These are phyloP conservation scores for Psophocarpus tetragonolobus DNA, from an alignment of 306 rosid genomes.

Conservation along the genomic window DNA sequence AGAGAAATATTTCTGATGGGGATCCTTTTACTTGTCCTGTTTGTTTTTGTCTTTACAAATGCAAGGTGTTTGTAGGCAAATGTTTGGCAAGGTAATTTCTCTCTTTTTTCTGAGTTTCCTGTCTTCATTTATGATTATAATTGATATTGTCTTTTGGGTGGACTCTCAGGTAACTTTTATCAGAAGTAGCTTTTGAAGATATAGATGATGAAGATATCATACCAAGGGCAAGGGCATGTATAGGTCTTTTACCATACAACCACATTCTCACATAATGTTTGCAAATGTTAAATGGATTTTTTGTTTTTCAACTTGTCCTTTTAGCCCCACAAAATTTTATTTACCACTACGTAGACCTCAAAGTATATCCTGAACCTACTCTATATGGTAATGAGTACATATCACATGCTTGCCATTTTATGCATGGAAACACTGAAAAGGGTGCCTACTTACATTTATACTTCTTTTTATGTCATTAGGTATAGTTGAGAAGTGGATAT, in stretches of 20 bases:
- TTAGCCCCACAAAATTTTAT: no score
- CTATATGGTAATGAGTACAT: background rate
- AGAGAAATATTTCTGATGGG: background rate
- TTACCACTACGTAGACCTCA: background rate
- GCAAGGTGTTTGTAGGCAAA: background rate
- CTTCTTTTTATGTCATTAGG: background rate
- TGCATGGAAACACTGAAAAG: background rate
- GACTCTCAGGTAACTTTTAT: background rate
- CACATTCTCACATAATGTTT: background rate
- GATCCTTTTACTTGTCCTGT: background rate
- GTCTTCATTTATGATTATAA: background rate
- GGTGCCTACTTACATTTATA: background rate
- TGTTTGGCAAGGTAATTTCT: background rate
- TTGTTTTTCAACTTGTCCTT: no score
- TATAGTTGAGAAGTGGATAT: background rate
- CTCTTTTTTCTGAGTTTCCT: background rate
- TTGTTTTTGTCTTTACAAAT: background rate
- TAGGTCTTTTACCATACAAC: background rate
- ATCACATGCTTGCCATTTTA: background rate
- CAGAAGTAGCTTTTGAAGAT: background rate
- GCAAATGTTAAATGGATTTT: background rate
- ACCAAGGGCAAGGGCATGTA: background rate
- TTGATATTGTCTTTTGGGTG: background rate
- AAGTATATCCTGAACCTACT: background rate
- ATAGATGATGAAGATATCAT: background rate